A percentile compares a stretch with the other conserved stretches of the same genome.
phyloP scores from a whole-genome alignment of 73 alveolate species.

The Tetrahymena thermophila region DNA sequence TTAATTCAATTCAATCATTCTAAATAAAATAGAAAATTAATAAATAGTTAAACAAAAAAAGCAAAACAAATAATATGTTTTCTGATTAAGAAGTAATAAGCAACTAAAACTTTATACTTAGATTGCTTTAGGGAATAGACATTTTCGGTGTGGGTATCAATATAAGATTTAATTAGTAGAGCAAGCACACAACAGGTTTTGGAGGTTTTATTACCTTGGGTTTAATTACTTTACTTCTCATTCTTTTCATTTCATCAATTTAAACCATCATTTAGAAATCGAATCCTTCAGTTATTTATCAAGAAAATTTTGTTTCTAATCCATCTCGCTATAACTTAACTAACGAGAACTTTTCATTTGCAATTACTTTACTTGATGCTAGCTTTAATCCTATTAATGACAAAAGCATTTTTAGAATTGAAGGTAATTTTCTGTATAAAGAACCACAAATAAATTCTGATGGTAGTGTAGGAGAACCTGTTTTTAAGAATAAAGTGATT shows the following conservation, averaged over 20 bases:
- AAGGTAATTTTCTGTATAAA: not conserved
- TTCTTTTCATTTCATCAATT: not conserved
- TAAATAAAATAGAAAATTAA: too few species aligned
- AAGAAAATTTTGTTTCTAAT: not conserved
- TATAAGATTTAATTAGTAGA: not conserved
- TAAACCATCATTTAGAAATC: not conserved
- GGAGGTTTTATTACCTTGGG: not conserved
- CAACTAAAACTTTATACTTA: not conserved
- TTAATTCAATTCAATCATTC: too few species aligned
- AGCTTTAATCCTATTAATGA: not conserved
- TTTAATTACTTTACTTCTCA: not conserved
- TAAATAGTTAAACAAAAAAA: not conserved
- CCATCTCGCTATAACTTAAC: not conserved
- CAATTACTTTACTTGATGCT: not conserved
- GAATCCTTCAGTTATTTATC: not conserved
- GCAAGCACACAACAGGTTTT: not conserved
- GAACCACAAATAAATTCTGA: not conserved
- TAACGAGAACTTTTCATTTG: not conserved
- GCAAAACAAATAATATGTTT: not conserved
- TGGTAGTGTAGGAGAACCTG: not conserved
- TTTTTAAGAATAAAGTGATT: not conserved
- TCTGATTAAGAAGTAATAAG: not conserved
- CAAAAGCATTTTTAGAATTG: not conserved
- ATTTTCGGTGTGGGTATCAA: not conserved
- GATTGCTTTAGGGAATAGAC: not conserved